Conservation (phyloP, 2,329 filamentous ascomycete species). For the Pseudogymnoascus sp. region DNA sequence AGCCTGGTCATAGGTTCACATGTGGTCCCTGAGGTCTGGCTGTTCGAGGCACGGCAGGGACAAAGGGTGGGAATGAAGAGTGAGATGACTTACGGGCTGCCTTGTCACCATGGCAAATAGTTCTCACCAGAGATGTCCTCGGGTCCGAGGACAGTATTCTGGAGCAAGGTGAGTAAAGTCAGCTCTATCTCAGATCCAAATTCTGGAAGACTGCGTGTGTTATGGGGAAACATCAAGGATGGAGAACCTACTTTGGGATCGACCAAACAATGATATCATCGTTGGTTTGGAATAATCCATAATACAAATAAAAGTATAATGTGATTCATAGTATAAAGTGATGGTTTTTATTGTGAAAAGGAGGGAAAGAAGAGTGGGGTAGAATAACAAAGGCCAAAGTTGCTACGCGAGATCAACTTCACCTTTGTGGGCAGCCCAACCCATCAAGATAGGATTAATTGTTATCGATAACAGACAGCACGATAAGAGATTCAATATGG, state of each 20-base stretch:
- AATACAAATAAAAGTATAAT: neutral
- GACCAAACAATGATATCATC: neutral
- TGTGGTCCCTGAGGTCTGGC: neutral
- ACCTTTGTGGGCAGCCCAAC: neutral
- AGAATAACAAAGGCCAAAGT: neutral
- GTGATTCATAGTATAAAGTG: too few species aligned
- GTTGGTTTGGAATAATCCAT: neutral
- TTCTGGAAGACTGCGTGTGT: neutral
- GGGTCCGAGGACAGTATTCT: neutral
- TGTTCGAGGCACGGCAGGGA: neutral
- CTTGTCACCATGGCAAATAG: neutral
- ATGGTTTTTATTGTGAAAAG: neutral
- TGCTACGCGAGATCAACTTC: conserved; percentile 6
- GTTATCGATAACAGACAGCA: conserved; percentile 5
- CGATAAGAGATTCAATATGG: neutral
- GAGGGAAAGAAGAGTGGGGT: too few species aligned
- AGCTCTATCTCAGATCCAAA: neutral
- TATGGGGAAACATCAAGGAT: neutral
- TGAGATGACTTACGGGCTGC: neutral
- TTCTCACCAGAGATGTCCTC: neutral
- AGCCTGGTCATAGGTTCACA: neutral
- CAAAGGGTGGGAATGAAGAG: neutral
- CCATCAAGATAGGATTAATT: conserved; percentile 1
- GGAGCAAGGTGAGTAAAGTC: neutral
- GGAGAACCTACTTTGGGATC: neutral